Conservation (phyloP, 2,329 filamentous ascomycete genomes). For the Pseudogymnoascus sp. region DNA sequence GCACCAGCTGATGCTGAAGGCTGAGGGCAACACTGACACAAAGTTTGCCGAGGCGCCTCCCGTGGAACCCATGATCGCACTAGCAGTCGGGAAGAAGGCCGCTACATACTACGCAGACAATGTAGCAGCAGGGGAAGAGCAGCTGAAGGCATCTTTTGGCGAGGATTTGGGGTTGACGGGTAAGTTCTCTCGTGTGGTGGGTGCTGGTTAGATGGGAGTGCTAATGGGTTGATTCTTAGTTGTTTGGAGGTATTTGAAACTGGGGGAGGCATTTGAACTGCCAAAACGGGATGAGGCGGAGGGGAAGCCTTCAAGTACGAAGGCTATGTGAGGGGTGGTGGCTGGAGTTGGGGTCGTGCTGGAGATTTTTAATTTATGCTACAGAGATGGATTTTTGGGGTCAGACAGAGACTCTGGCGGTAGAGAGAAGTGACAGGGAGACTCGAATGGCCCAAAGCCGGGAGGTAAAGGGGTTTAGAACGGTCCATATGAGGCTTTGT, state of each 20-base stretch:
- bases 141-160: conserved; percentile 56
- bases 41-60: conserved; percentile 42
- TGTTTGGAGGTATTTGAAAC: neutral
- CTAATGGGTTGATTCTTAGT: neutral
- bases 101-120: conserved; percentile 53
- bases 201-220: neutral
- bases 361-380: neutral
- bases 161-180: conserved; percentile 54
- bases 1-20: conserved; percentile 49
- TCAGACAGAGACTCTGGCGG: neutral
- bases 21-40: conserved; percentile 33
- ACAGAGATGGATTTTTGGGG: neutral
- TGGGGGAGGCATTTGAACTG: neutral
- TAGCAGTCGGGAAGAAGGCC: conserved; percentile 63
- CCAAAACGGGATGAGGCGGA: neutral
- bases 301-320: neutral
- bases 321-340: neutral
- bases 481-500: neutral
- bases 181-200: neutral
- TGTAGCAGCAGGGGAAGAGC: conserved; percentile 51
- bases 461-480: neutral
- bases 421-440: neutral
- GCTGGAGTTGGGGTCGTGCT: neutral
- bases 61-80: conserved; percentile 57
- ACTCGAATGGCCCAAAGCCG: neutral